Conservation (phyloP, 2,329 filamentous ascomycete species). For the Ceratocystis colombiana region DNA sequence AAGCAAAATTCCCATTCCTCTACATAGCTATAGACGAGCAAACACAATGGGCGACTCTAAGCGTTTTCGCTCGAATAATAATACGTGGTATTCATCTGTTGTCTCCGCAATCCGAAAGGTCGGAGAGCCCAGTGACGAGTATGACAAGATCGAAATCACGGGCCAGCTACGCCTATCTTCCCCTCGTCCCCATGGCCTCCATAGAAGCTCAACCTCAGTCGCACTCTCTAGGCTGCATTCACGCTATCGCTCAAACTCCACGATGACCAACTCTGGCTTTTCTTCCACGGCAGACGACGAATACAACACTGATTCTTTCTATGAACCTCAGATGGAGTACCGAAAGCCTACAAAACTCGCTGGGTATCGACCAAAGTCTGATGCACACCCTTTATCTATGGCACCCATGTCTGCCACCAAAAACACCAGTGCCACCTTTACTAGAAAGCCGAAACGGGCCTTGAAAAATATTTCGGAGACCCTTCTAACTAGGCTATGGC, state of each 20-base stretch:
- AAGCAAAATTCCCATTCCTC: not conserved
- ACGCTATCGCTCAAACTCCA: not conserved
- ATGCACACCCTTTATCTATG: not conserved
- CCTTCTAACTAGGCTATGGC: constrained; percentile 8
- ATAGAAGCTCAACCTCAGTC: not conserved
- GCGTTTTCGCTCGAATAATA: not conserved
- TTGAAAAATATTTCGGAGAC: constrained; percentile 17
- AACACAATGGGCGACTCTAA: constrained; percentile 13
- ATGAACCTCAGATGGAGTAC: not conserved
- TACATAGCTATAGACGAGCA: not conserved
- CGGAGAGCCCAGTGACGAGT: constrained; percentile 4
- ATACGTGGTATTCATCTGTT: constrained; percentile 19
- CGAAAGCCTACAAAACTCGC: constrained; percentile 10
- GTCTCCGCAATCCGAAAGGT: constrained; percentile 16
- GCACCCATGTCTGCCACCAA: constrained; percentile 4
- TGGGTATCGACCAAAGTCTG: not conserved
- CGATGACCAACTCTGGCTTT: not conserved
- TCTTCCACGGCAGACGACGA: constrained; percentile 14
- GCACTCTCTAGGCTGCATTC: not conserved
- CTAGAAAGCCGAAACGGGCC: not conserved
- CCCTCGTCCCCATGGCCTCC: not conserved
- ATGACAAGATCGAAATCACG: not conserved
- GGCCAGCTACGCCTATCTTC: constrained; percentile 4
- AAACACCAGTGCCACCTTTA: not conserved
- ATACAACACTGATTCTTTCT: constrained; percentile 13